These are phyloP conservation scores for Berkeleyomyces rouxiae DNA, from an alignment of 2,329 filamentous ascomycete genomes.

Conservation along the genomic window DNA sequence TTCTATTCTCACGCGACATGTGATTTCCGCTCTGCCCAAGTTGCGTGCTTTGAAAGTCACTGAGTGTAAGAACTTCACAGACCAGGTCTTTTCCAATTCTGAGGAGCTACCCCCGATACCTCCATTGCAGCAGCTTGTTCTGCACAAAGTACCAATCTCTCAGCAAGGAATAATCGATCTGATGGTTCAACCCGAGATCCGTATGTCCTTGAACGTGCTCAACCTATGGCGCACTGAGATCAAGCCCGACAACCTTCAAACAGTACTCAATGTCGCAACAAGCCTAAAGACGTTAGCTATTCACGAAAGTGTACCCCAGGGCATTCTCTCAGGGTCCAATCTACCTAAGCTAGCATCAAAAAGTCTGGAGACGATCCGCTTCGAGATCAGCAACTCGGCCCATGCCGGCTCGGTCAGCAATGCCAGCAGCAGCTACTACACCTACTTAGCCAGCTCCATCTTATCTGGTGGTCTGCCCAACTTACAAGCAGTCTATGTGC, in stretches of 20 bases:
- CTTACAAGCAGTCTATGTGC: slow-evolving; percentile 65
- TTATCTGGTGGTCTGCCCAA: slow-evolving; percentile 58
- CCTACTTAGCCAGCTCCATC: slow-evolving; percentile 71
- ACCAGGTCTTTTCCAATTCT: slow-evolving; percentile 55
- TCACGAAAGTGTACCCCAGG: slow-evolving; percentile 31
- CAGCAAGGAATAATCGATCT: slow-evolving; percentile 53
- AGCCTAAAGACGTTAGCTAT: slow-evolving; percentile 40
- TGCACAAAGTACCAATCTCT: slow-evolving; percentile 60
- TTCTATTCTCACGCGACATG: slow-evolving; percentile 51
- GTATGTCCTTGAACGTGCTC: slow-evolving; percentile 46
- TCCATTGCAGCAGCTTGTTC: slow-evolving; percentile 52
- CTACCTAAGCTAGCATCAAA: slow-evolving; percentile 48
- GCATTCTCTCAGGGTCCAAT: slow-evolving; percentile 31
- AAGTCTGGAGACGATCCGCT: slow-evolving; percentile 58
- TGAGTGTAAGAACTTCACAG: slow-evolving; percentile 52
- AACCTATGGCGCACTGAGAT: slow-evolving; percentile 59
- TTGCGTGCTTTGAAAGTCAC: slow-evolving; percentile 62
- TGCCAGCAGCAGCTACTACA: slow-evolving; percentile 53
- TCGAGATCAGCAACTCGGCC: slow-evolving; percentile 55
- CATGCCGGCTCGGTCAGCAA: slow-evolving; percentile 39
- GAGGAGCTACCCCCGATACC: slow-evolving; percentile 57
- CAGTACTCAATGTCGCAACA: slow-evolving; percentile 40
- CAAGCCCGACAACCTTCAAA: slow-evolving; percentile 41
- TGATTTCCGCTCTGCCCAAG: slow-evolving; percentile 47
- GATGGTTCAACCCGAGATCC: slow-evolving; percentile 43